phyloP scores from a whole-genome alignment of 257 asterid species.

The Solanum medicagineum region DNA sequence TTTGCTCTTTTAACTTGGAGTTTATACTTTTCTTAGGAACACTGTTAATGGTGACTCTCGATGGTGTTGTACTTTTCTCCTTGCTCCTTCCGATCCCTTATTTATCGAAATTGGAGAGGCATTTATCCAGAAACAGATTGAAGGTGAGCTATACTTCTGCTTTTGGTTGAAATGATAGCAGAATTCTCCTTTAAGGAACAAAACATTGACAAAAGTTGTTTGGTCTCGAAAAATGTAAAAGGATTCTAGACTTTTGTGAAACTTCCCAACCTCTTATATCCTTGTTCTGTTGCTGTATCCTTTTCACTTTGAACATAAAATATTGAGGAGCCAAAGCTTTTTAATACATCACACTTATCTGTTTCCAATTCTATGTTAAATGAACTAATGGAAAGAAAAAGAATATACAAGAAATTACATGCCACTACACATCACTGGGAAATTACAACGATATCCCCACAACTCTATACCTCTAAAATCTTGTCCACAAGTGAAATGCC shows the following conservation, averaged over 20 bases:
- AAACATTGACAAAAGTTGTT: background rate
- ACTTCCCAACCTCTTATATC: background rate
- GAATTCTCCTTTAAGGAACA: background rate
- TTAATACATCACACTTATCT: background rate
- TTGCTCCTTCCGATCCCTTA: conserved; percentile 87
- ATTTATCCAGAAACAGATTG: conserved; percentile 53
- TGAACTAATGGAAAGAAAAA: background rate
- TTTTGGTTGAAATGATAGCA: background rate
- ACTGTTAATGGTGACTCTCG: conserved; percentile 69
- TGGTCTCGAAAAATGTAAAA: background rate
- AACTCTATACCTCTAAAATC: background rate
- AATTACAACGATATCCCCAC: background rate
- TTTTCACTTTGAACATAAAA: background rate
- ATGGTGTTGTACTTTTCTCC: conserved; percentile 96
- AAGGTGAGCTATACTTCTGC: conserved; percentile 27
- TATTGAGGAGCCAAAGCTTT: background rate
- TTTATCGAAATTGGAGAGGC: conserved; percentile 87
- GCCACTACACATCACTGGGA: background rate
- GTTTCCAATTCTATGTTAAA: background rate
- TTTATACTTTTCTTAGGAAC: conserved; percentile 39
- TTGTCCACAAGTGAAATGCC: background rate
- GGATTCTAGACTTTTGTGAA: background rate
- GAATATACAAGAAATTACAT: background rate
- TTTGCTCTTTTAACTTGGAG: background rate
- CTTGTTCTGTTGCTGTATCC: background rate